phyloP scores from a whole-genome alignment of 1,284 basidiomycete species.

The Trametes versicolor region DNA sequence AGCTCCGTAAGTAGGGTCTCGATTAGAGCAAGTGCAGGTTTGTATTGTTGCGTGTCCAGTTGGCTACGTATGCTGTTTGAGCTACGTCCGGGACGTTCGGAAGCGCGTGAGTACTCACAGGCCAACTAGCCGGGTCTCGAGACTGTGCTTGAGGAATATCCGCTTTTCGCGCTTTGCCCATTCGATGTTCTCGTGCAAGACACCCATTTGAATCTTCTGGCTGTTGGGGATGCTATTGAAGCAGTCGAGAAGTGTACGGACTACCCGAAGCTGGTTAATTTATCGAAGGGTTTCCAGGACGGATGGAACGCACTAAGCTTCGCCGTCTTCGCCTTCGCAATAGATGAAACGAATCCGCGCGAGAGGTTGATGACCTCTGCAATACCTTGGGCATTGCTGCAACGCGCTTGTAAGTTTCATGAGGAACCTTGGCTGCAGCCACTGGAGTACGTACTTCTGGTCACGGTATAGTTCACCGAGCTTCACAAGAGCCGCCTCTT shows the following conservation, averaged over 20 bases:
- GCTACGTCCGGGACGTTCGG: not conserved
- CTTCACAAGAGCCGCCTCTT: constrained; percentile 88
- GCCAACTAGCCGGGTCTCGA: constrained; percentile 90
- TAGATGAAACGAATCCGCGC: constrained; percentile 91
- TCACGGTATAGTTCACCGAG: constrained; percentile 92
- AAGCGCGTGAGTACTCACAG: constrained; percentile 61
- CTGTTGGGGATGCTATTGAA: constrained; percentile 85
- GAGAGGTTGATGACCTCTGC: constrained; percentile 91
- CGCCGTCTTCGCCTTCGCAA: constrained; percentile 98
- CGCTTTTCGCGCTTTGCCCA: constrained; percentile 96
- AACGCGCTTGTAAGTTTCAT: constrained; percentile 1
- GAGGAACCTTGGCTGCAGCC: not conserved
- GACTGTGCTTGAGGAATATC: constrained; percentile 94
- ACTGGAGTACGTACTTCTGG: constrained; percentile 67
- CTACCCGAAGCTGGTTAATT: constrained; percentile 50
- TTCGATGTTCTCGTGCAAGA: constrained; percentile 89
- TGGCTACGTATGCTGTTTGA: constrained; percentile 54
- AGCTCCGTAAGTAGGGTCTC: constrained; percentile 90
- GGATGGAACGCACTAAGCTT: constrained; percentile 84
- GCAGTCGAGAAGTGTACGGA: constrained; percentile 92
- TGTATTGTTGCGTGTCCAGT: constrained; percentile 82
- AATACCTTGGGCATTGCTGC: constrained; percentile 85
- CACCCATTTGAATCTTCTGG: constrained; percentile 84
- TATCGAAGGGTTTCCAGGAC: not conserved
- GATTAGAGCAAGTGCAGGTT: constrained; percentile 85